Evolutionary conservation across 177 flowering plant species (phyloP).

Genomic region (Vitis hybrid): DNA sequence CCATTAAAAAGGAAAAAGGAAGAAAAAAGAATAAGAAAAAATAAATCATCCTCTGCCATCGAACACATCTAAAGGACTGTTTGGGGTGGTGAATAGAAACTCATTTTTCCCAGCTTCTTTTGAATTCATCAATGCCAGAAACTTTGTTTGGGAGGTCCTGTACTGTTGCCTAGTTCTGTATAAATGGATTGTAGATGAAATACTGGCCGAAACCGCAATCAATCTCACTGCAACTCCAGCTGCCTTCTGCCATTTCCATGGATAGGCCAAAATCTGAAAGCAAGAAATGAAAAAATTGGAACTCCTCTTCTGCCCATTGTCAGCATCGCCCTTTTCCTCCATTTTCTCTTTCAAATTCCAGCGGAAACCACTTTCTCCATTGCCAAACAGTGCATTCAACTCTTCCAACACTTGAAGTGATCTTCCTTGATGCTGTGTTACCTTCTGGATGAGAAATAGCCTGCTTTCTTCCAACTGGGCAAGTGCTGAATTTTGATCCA

Average conservation of each 20-base stretch:
- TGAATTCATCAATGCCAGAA: not conserved
- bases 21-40: not conserved
- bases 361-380: not conserved
- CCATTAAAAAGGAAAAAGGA: no score
- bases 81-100: not conserved
- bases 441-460: conserved; percentile 11
- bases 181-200: conserved; percentile 10
- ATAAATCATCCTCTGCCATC: not conserved
- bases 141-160: conserved; percentile 1
- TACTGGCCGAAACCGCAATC: conserved; percentile 6
- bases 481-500: conserved; percentile 10
- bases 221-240: conserved; percentile 14
- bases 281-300: not conserved
- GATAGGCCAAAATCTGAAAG: not conserved
- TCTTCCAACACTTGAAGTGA: conserved; percentile 14
- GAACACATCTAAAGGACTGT: conserved; percentile 15
- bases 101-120: not conserved
- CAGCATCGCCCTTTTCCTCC: not conserved
- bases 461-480: conserved; percentile 21
- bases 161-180: not conserved
- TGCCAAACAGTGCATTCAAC: conserved; percentile 14
- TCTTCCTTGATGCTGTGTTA: conserved; percentile 15
- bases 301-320: conserved; percentile 1
- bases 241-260: conserved; percentile 15
- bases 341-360: not conserved